Base-by-base conservation (phyloP, 257 asterid species). In the Verbena officinalis region DNA sequence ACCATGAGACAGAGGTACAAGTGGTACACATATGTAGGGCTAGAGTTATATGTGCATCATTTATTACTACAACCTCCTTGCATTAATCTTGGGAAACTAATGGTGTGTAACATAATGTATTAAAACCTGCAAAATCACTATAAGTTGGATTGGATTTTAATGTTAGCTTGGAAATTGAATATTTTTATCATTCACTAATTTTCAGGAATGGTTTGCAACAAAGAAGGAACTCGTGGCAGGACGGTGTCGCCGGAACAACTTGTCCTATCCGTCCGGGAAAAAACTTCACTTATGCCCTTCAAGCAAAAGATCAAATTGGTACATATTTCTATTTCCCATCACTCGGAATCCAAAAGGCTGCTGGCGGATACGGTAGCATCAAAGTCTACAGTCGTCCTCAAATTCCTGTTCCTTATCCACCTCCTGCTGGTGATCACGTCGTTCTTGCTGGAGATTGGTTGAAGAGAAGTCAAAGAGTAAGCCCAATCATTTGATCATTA, bases 201-300 rank as follows among this genome's bases (percentile, higher is more conserved):
- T 52, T 70, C 70, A 94, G 97, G 97, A 86, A 90, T 39, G 99
- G 99, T 2, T 38, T 90, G 70, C 99, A 94, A 72, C 97, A 90
- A 64, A 80, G 99, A 77, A 84, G 95, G 70, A 94, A 94, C 66
- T 94, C 99, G 0, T 94, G 99, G 99, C 95, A 88, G 68, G 96
- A 94, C 39, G 97, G 97, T 43, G 73, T 81, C 27, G 50, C 21
- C 3, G 99, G 99, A 38, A 88, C 99, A 45, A 86, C 59, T n/a
- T 94, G 99, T 61, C 96, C 97, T 1, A 94, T 94, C 42, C 86
- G 67, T 4, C 96, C 97, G 2, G 73, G 97, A 13, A 90, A 70
- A 78, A 90, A 76, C 77, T 86, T 86, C 86, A 94, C 97, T 3
- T 94, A 86, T 56, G 75, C 74, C 49, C 87, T 94, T 72, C 97